A percentile compares a stretch with the other conserved stretches of the same genome.
Evolutionary conservation across 805 yeast genomes (phyloP).

Genomic region (Candida methanosorbosa): DNA sequence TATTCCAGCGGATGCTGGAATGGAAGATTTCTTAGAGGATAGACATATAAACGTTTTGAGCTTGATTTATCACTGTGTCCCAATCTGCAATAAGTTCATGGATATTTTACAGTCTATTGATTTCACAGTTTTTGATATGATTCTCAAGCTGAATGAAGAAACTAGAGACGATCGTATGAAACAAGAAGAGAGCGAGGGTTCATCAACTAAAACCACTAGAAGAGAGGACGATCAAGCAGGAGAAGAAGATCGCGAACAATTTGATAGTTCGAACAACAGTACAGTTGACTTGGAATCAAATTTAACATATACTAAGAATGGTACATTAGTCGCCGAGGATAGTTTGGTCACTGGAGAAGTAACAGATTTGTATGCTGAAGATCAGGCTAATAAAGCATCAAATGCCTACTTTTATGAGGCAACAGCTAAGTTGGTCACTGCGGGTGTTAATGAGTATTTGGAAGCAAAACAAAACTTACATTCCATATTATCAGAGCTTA

Average conservation of each 20-base stretch:
- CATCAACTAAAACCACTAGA: neutral
- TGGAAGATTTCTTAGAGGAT: conserved; percentile 20
- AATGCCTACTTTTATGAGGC: conserved; percentile 21
- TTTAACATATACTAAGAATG: neutral
- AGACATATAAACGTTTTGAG: conserved; percentile 48
- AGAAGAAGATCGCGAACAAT: conserved; percentile 17
- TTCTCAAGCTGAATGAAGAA: conserved; percentile 17
- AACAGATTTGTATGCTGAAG: conserved; percentile 1
- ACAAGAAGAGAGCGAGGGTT: neutral
- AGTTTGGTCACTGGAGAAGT: conserved; percentile 8
- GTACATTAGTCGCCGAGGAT: conserved; percentile 18
- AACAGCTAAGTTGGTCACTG: conserved; percentile 26
- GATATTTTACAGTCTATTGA: conserved; percentile 55
- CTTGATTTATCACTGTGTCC: conserved; percentile 43
- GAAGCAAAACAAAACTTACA: conserved; percentile 68
- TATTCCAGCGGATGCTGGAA: conserved; percentile 14
- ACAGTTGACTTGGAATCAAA: neutral
- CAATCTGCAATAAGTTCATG: conserved; percentile 37
- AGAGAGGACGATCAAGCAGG: neutral
- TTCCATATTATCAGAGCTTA: conserved; percentile 44
- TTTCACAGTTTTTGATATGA: conserved; percentile 39
- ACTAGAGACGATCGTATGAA: conserved; percentile 1
- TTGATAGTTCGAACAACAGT: neutral
- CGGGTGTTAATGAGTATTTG: conserved; percentile 59
- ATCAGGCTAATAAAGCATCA: neutral